These are phyloP conservation scores for Yamadazyma sp. DNA, from an alignment of 1,139 yeast genomes.

Conservation along the genomic window DNA sequence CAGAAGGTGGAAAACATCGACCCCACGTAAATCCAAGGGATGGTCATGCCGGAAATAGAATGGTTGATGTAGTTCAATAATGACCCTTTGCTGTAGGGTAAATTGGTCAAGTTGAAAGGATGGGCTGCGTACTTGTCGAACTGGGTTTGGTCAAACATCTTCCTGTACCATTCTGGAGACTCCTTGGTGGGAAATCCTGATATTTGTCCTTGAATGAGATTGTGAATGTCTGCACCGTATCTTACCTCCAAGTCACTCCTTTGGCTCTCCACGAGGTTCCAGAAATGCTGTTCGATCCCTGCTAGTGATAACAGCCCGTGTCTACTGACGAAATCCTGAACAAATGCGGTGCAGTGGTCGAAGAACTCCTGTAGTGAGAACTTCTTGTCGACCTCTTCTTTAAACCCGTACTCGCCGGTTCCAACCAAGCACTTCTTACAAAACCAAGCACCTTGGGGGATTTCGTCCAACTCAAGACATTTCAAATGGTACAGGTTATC, in stretches of 20 bases:
- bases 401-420: conserved; percentile 88
- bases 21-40: conserved; percentile 81
- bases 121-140: conserved; percentile 47
- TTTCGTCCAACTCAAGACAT: conserved; percentile 49
- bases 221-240: conserved; percentile 81
- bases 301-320: conserved; percentile 38
- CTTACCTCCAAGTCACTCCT: conserved; percentile 54
- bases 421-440: conserved; percentile 84
- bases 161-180: conserved; percentile 28
- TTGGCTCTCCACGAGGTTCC: conserved; percentile 52
- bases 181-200: conserved; percentile 62
- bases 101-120: conserved; percentile 65
- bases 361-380: conserved; percentile 65
- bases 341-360: conserved; percentile 55
- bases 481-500: conserved; percentile 63
- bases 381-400: conserved; percentile 57
- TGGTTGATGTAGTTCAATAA: conserved; percentile 58
- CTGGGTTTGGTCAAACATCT: conserved; percentile 19
- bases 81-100: conserved; percentile 68
- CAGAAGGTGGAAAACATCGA: conserved; percentile 75
- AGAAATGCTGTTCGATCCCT: conserved; percentile 55
- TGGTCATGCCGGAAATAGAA: conserved; percentile 76
- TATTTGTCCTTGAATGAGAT: conserved; percentile 56
- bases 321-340: conserved; percentile 30
- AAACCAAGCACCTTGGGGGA: conserved; percentile 69